Evolutionary conservation across 2,329 filamentous ascomycete species (phyloP).

Genomic region (Trichoderma semiorbis): DNA sequence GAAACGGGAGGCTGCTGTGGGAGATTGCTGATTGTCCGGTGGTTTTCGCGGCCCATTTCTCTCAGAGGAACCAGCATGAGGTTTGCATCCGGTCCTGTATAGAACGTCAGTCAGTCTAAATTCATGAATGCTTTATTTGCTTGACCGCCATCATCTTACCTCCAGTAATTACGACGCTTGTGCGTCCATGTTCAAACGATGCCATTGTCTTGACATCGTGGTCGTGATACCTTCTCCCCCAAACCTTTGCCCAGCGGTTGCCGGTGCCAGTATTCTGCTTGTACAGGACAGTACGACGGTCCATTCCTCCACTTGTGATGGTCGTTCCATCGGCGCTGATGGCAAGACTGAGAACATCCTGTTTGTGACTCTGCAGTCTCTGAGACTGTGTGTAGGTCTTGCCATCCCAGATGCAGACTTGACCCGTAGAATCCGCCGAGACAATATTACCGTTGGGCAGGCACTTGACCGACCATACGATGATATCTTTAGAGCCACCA

Average conservation of each 20-base stretch:
- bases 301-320: slow-evolving; percentile 88
- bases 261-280: slow-evolving; percentile 59
- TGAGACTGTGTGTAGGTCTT: slow-evolving; percentile 88
- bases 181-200: slow-evolving; percentile 75
- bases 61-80: slow-evolving; percentile 76
- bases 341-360: slow-evolving; percentile 86
- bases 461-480: slow-evolving; percentile 92
- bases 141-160: slow-evolving; percentile 49
- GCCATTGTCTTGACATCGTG: slow-evolving; percentile 96
- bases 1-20: slow-evolving; percentile 73
- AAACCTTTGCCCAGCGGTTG: slow-evolving; percentile 78
- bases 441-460: slow-evolving; percentile 85
- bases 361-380: slow-evolving; percentile 79
- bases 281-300: slow-evolving; percentile 81
- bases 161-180: slow-evolving; percentile 89
- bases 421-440: slow-evolving; percentile 90
- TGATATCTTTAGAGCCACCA: slow-evolving; percentile 76
- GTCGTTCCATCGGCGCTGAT: slow-evolving; percentile 74
- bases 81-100: slow-evolving; percentile 74
- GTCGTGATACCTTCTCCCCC: slow-evolving; percentile 79
- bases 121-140: not conserved
- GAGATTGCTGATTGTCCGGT: slow-evolving; percentile 76
- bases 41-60: slow-evolving; percentile 74
- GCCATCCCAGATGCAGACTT: slow-evolving; percentile 90
- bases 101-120: not conserved